phyloP scores from a whole-genome alignment of 352 stramenopile genomes.

The Globisporangium okanoganense region DNA sequence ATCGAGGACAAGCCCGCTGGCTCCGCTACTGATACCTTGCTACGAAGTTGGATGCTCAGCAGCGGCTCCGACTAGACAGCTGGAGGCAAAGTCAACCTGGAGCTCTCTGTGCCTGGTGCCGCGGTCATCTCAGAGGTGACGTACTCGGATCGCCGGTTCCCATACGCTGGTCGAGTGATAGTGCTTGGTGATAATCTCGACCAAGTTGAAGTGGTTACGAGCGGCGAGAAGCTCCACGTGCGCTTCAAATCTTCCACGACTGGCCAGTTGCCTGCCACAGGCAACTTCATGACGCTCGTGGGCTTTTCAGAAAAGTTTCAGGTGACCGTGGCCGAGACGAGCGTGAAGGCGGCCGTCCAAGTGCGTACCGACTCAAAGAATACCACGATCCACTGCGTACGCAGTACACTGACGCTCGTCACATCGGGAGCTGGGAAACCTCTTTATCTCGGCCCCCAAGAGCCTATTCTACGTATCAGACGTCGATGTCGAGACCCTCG shows the following conservation, averaged over 20 bases:
- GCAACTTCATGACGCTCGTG: background rate
- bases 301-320: background rate
- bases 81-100: background rate
- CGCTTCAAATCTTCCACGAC: background rate
- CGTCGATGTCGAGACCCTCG: background rate
- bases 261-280: no score
- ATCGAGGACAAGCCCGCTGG: background rate
- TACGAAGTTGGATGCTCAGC: background rate
- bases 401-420: background rate
- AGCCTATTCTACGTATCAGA: background rate
- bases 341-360: background rate
- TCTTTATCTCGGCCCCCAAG: background rate
- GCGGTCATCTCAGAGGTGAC: background rate
- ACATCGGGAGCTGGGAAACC: background rate
- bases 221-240: background rate
- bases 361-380: background rate
- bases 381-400: background rate
- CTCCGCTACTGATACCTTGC: no score
- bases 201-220: background rate
- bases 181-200: background rate
- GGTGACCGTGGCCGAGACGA: background rate
- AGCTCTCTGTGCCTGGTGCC: background rate
- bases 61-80: background rate
- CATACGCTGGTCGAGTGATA: background rate
- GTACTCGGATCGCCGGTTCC: background rate